Evolutionary conservation across 106 monocot genomes (phyloP).

Genomic region (Chionographis japonica): DNA sequence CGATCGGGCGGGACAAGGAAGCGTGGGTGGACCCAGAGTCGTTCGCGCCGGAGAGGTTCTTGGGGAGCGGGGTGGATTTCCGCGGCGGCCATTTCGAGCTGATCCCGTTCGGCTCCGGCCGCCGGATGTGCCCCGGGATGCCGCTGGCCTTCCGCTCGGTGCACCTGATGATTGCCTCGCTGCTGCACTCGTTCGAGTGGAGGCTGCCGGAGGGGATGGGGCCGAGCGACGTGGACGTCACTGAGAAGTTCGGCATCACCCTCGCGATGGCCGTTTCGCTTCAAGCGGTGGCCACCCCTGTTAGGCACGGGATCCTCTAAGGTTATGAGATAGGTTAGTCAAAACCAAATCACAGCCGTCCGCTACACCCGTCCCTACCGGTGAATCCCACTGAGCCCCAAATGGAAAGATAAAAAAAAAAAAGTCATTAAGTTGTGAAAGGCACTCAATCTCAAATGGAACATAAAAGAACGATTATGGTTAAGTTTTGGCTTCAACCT

Average conservation of each 20-base stretch:
- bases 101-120: constrained; percentile 22
- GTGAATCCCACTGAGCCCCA: too few relatives aligned
- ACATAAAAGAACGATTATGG: too few relatives aligned
- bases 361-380: too few relatives aligned
- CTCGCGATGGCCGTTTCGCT: constrained; percentile 1
- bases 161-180: constrained; percentile 17
- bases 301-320: too few relatives aligned
- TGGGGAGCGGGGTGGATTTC: constrained; percentile 10
- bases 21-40: constrained; percentile 24
- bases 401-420: too few relatives aligned
- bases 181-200: constrained; percentile 22
- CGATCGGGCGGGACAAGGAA: constrained; percentile 18
- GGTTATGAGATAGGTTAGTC: too few relatives aligned
- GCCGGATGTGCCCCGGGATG: constrained; percentile 17
- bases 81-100: constrained; percentile 15
- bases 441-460: too few relatives aligned
- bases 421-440: too few relatives aligned
- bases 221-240: constrained; percentile 5
- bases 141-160: constrained; percentile 12
- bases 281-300: not conserved
- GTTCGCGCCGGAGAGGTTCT: constrained; percentile 36
- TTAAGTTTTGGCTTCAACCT: too few relatives aligned
- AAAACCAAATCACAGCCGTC: too few relatives aligned
- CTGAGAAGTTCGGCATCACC: not conserved
- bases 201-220: constrained; percentile 13